Base-by-base conservation (phyloP, 768 basidiomycete species). In the Rickenella mellea region DNA sequence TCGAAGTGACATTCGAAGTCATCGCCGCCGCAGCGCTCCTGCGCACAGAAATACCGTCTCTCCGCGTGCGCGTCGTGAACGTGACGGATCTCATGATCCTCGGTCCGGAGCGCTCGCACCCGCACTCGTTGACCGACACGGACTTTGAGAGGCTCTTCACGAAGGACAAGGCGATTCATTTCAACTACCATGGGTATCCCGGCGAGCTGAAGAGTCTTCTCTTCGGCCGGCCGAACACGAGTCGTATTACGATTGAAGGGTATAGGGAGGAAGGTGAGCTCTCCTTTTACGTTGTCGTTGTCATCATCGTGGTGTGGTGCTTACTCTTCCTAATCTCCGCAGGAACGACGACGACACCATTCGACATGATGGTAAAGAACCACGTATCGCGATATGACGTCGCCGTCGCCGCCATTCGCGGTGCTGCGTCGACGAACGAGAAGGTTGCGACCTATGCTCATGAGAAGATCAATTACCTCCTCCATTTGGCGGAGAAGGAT, bases 21-120 rank as follows among this genome's bases (percentile, higher is more conserved):
- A 80, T 94, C 53, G 83, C 86, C 2, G 90, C 91, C 1, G 83
- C 87, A 0, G 78, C 79, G 2, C 70, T 92, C 17, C 74, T 93
- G 20, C 80, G 82, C 51, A 75, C 77, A 53, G 62, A 73, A 19
- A 67, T 68, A n/a, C 79, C 85, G 2, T 70, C 71, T 7, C 71
- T 96, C 21, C 80, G 91, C 27, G 80, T 89, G 6, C 78, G 87
- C 15, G 84, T 93, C 43, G 78, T 93, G 44, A 93, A 94, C 50
- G 81, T 94, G 45, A 86, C 87, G 2, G 90, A 94, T 53, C 68
- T 93, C 33, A 83, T 96, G 77, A 80, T 92, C 44, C 72, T 96
- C 31, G 73, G 75, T 22, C 66, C 71, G 4, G 57, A 55, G n/a
- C 84, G 82, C 41, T 61, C 69, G 9, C 88, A 92, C 55, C 88